phyloP scores from a whole-genome alignment of 1,284 basidiomycete species.

The Apiotrichum mycotoxinovorans region DNA sequence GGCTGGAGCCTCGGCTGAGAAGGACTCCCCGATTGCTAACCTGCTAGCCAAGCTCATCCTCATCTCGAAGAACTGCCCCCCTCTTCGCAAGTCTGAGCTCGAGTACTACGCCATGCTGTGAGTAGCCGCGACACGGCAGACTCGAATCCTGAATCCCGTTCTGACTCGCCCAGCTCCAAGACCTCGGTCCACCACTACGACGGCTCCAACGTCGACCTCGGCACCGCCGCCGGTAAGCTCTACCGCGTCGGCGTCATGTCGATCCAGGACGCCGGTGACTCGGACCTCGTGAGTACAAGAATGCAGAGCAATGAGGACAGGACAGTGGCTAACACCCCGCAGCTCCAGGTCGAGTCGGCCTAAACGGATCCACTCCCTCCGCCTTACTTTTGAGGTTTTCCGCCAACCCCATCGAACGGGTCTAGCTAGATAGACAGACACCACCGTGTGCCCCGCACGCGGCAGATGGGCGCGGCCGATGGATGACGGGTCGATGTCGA shows the following conservation, averaged over 20 bases:
- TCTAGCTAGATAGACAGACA: neutral
- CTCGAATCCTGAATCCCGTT: neutral
- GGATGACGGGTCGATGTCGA: constrained; percentile 6
- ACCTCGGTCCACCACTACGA: constrained; percentile 95
- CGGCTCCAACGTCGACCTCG: constrained; percentile 95
- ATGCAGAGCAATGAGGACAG: too few relatives aligned
- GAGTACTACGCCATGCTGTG: constrained; percentile 99
- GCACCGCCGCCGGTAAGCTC: constrained; percentile 97
- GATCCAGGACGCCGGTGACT: constrained; percentile 93
- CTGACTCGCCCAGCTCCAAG: constrained; percentile 60
- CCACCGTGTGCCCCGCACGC: neutral
- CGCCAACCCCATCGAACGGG: neutral
- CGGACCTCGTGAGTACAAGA: constrained; percentile 64
- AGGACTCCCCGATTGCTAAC: constrained; percentile 74
- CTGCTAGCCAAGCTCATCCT: constrained; percentile 89
- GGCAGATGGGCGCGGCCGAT: neutral
- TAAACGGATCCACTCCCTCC: constrained; percentile 17
- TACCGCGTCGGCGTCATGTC: constrained; percentile 99
- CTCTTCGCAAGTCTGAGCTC: constrained; percentile 97
- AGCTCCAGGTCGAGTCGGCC: constrained; percentile 44
- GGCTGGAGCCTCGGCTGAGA: constrained; percentile 68
- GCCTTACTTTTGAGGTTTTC: neutral
- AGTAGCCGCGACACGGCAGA: too few relatives aligned
- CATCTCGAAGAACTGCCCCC: constrained; percentile 98
- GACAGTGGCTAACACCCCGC: neutral